A percentile compares a stretch with the other conserved stretches of the same genome.
These are phyloP conservation scores for Calonectria pseudoreteaudii DNA, from an alignment of 2,329 filamentous ascomycete genomes.

Conservation along the genomic window DNA sequence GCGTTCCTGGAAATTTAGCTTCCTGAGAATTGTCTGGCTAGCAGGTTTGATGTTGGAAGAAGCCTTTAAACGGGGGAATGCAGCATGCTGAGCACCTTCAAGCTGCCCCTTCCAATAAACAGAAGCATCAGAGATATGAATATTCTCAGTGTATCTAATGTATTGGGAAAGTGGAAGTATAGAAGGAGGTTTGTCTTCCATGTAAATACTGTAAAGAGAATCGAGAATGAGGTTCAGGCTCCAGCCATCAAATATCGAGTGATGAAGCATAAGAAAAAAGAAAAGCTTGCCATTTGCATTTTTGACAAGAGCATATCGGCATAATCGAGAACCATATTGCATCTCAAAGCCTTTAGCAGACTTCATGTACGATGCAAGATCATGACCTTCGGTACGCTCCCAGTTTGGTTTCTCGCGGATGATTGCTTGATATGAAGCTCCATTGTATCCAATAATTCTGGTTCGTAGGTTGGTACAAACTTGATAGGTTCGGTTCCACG, in stretches of 20 bases:
- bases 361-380: background rate
- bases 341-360: background rate
- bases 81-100: background rate
- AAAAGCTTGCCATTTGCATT: background rate
- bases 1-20: background rate
- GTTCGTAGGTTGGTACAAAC: background rate
- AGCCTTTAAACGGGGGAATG: background rate
- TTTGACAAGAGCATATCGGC: background rate
- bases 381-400: background rate
- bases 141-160: background rate
- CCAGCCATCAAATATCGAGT: constrained; percentile 41
- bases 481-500: background rate
- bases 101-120: constrained; percentile 2
- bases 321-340: background rate
- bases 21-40: constrained; percentile 47
- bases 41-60: constrained; percentile 59
- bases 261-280: constrained; percentile 34
- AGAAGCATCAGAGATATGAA: background rate
- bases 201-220: background rate
- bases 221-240: constrained; percentile 18
- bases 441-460: background rate
- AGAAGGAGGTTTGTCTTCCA: background rate
- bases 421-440: background rate
- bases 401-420: background rate
- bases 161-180: background rate